Evolutionary conservation across 2,329 filamentous ascomycete genomes (phyloP), one percentile per base, ranked within the genome.

Genomic region (Fusarium annulatum): DNA sequence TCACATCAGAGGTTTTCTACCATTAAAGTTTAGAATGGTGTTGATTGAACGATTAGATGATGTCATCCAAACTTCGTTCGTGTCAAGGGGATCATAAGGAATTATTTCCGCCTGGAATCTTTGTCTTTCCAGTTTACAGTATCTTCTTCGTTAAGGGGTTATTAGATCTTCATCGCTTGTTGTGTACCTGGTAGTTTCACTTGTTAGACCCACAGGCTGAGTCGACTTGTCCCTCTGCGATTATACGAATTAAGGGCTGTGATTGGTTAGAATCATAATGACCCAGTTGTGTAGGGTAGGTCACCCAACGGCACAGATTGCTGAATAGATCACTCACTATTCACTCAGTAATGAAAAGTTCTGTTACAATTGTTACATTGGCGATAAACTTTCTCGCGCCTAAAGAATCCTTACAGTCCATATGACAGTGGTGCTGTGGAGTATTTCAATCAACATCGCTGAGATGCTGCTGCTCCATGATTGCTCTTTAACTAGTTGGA

Each of bases 371-470:
- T 8, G 5, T 9, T 5, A 9, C 5, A 7, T 21, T 15, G 1
- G 3, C 18, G 2, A 46, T 2, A 7, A 12, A 0, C 0, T 2
- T 21, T 21, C 10, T 30, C 0, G 7, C 8, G 1, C 4, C 6
- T 2, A 2, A 3, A 48, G 2, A 14, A 2, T 16, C 14, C 2
- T 5, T n/a, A 4, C 2, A 48, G 6, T 0, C 8, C 0, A 15
- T 11, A 16, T 1, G 4, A 16, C 0, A 5, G 3, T 16, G 9
- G 14, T 48, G 0, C 16, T 7, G 7, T 30, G 9, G 11, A 16
- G 9, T 6, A 9, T 14, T 12, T 11, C 9, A 30, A 30, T 10
- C 3, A 10, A 30, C 28, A 30, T 3, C 1, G 3, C 10, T 30
- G 28, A 30, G 9, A 30, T 5, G 26, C 26, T 26, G 26, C 26